Base-by-base conservation (phyloP, 495 filamentous ascomycete genomes). In the Sordaria brevicollis region DNA sequence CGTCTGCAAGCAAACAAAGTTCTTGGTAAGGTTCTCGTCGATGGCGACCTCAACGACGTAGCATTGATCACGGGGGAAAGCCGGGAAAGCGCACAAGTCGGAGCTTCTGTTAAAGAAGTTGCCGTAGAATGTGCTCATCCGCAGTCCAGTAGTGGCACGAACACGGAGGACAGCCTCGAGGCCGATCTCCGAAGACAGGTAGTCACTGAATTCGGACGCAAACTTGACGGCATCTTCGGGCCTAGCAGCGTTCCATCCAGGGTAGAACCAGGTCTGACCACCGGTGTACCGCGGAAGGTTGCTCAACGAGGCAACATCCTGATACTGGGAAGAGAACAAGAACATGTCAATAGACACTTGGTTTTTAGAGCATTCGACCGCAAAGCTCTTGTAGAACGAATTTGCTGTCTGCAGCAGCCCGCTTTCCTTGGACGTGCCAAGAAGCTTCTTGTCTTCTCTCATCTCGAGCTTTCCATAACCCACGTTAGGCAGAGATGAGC, bases 291-390 rank as follows among this genome's bases (percentile, higher is more conserved):
- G 84, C 41, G 95, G 95, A 11, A 99, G 82, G 79, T 96, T 97
- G 82, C 93, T 96, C 43, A 98, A 84, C 41, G 93, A 95, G 15
- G 95, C 95, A 21, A 99, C 96, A 75, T 99, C 95, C 77, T 97
- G 95, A 79, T 99, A 99, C 75, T 94, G 91, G 11, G 93, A 93
- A 4, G 93, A 94, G 85, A 99, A 99, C 62, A 99, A 86, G 83
- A 99, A 99, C 95, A 99, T 99, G 80, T 99, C 95, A 75, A 98
- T 92, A 0, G 94, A 98, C 9, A 99, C 94, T 78, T 99, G 95
- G 71, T 94, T 94, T 81, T 99, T 99, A 57, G 94, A 97, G 79
- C 95, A 99, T 77, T 99, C 95, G 6, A 99, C 96, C 2, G 95
- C 95, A 78, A 99, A 99, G 76, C 92, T 96, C 84, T 99, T 99